These are phyloP conservation scores for Brettanomyces custersianus DNA, from an alignment of 805 yeast species.

Conservation along the genomic window DNA sequence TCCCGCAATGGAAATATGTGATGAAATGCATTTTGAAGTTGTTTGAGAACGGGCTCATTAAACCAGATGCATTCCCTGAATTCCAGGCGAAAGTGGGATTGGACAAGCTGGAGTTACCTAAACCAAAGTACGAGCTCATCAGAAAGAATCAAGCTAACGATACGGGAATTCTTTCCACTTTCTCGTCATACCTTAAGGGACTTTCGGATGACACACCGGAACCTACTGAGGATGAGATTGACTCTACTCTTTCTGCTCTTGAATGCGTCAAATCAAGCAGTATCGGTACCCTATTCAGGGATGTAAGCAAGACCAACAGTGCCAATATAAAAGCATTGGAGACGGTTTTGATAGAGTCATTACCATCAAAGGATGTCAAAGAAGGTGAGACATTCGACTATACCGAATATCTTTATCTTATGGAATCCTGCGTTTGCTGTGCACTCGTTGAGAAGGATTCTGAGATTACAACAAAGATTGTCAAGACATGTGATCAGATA, in stretches of 20 bases:
- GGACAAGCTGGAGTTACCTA: slow-evolving; percentile 47
- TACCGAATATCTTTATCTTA: slow-evolving; percentile 20
- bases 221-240: slow-evolving; percentile 90
- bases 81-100: slow-evolving; percentile 52
- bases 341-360: slow-evolving; percentile 23
- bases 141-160: slow-evolving; percentile 61
- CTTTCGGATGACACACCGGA: slow-evolving; percentile 79
- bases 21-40: slow-evolving; percentile 53
- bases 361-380: slow-evolving; percentile 26
- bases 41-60: slow-evolving; percentile 63
- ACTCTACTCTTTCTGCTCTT: slow-evolving; percentile 69
- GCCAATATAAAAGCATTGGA: slow-evolving; percentile 28
- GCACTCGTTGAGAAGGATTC: slow-evolving; percentile 21
- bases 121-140: slow-evolving; percentile 58
- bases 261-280: slow-evolving; percentile 76
- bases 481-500: slow-evolving; percentile 16
- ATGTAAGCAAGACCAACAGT: slow-evolving; percentile 30
- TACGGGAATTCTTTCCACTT: slow-evolving; percentile 75
- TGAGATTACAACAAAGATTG: slow-evolving; percentile 13
- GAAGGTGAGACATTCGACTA: slow-evolving; percentile 12
- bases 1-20: slow-evolving; percentile 50
- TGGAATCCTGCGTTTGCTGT: slow-evolving; percentile 25
- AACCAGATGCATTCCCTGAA: slow-evolving; percentile 55
- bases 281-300: slow-evolving; percentile 45
- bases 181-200: slow-evolving; percentile 87